Evolutionary conservation across 2,329 filamentous ascomycete species (phyloP).

Genomic region (Aureobasidium sp.): DNA sequence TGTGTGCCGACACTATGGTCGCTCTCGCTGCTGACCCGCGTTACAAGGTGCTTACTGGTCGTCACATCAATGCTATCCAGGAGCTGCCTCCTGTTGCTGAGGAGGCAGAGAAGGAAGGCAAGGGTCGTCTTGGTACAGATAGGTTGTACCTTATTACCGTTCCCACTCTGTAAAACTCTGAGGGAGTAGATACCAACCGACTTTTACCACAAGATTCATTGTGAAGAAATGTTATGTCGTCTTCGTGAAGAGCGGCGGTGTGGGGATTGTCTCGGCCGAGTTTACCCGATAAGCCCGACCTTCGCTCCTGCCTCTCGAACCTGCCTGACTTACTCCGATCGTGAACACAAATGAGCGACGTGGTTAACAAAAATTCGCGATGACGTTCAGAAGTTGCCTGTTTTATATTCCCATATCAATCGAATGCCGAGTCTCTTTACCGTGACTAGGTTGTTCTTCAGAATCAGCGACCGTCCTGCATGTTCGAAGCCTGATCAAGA

Average conservation of each 20-base stretch:
- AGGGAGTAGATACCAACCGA: too few relatives aligned
- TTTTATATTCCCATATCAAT: too few relatives aligned
- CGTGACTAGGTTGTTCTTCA: too few relatives aligned
- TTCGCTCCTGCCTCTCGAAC: background rate
- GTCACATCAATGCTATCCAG: conserved; percentile 20
- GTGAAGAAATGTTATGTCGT: too few relatives aligned
- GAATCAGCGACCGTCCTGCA: background rate
- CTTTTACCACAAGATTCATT: background rate
- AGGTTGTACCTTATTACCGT: conserved; percentile 17
- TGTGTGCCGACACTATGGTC: conserved; percentile 20
- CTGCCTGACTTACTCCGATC: too few relatives aligned
- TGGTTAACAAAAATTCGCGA: too few relatives aligned
- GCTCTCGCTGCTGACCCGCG: conserved; percentile 20
- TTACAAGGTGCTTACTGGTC: conserved; percentile 18
- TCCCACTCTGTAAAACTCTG: background rate
- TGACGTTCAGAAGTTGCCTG: too few relatives aligned
- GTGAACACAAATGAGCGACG: too few relatives aligned
- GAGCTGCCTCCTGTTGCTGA: conserved; percentile 18
- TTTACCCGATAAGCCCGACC: background rate
- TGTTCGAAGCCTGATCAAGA: background rate
- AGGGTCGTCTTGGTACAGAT: conserved; percentile 19
- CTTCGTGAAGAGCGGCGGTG: background rate
- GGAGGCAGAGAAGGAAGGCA: conserved; percentile 20
- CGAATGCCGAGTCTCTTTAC: too few relatives aligned
- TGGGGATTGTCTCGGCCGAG: background rate